Evolutionary conservation across 169 alveolate species (phyloP), one percentile per base, ranked within the genome.

Genomic region (Ichthyophthirius multifiliis): DNA sequence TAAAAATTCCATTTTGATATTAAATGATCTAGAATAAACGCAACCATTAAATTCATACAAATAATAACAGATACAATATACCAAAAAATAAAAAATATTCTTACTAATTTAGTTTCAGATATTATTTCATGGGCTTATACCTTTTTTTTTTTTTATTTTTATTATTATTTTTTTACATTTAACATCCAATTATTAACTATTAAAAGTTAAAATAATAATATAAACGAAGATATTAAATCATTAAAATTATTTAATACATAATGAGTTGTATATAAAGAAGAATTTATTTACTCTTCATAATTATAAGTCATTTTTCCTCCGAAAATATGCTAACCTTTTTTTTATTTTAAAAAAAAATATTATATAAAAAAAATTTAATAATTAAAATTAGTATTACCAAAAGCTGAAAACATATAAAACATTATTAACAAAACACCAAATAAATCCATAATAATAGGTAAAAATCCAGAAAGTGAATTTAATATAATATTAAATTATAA

Each of bases 181-280:
- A 67, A 10, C 62, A 39, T 39, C 77, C 77, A 67, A 23, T 67
- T 67, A 39, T 67, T 67, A 4, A 67, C 77, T n/a, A 67, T 39
- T 0, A 67, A 32, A 3, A 67, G 4, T 37, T 67, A 47, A 67
- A 67, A 67, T 12, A 67, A 62, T 18, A 67, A 18, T 1, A 67
- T 39, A 35, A 67, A 20, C n/a, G 62, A 35, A 9, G 48, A 18
- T 31, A 39, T 39, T 3, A 6, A 16, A n/a, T 67, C 77, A 39
- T 67, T 67, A 30, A 67, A 67, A 18, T 39, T 67, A n/a, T 67
- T 67, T 7, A 34, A 67, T 5, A 67, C 46, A 39, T 67, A 67
- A 34, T 67, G 31, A 16, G 23, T 23, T 5, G 71, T 55, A 6
- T 55, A 9, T 23, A 27, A 5, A 13, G 23, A 34, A 0, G 6